A percentile compares a stretch with the other conserved stretches of the same genome.
These are phyloP conservation scores for Ustilago shanxiensis DNA, from an alignment of 1,284 basidiomycete genomes.

Conservation along the genomic window DNA sequence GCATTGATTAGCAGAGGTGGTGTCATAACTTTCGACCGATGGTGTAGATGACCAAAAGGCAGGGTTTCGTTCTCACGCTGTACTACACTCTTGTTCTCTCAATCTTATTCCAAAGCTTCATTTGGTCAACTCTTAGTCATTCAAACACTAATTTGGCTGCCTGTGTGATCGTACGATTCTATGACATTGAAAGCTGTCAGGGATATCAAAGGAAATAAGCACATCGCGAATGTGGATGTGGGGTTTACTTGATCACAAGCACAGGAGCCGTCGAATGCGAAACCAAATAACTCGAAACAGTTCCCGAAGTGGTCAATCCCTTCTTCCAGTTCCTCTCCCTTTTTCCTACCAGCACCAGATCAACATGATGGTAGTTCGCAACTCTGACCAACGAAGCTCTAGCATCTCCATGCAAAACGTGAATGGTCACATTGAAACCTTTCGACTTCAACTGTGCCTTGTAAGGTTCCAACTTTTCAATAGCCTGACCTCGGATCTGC, in stretches of 20 bases:
- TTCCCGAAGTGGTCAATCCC: slow-evolving; percentile 47
- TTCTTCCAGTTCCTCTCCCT: slow-evolving; percentile 60
- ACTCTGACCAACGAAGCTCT: slow-evolving; percentile 60
- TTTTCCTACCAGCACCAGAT: slow-evolving; percentile 57
- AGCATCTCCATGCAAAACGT: slow-evolving; percentile 65
- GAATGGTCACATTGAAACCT: slow-evolving; percentile 65
- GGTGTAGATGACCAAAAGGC: too few relatives aligned
- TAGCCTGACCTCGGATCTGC: slow-evolving; percentile 59
- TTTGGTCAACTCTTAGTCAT: too few relatives aligned
- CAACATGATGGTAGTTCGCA: slow-evolving; percentile 60
- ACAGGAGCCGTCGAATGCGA: slow-evolving; percentile 64
- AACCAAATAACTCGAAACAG: slow-evolving; percentile 62
- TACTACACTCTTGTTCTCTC: background rate
- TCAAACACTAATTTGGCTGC: too few relatives aligned
- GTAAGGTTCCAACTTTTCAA: slow-evolving; percentile 66
- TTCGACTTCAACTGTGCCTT: slow-evolving; percentile 53
- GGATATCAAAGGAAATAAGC: background rate
- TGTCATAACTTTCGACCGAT: background rate
- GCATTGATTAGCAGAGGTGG: slow-evolving; percentile 13
- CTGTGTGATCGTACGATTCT: background rate
- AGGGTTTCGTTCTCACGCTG: background rate
- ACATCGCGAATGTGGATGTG: background rate
- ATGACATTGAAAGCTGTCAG: background rate
- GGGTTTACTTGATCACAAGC: slow-evolving; percentile 64
- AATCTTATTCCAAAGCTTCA: background rate